Conservation (phyloP, 305 asterid genomes). For the Withania somnifera region DNA sequence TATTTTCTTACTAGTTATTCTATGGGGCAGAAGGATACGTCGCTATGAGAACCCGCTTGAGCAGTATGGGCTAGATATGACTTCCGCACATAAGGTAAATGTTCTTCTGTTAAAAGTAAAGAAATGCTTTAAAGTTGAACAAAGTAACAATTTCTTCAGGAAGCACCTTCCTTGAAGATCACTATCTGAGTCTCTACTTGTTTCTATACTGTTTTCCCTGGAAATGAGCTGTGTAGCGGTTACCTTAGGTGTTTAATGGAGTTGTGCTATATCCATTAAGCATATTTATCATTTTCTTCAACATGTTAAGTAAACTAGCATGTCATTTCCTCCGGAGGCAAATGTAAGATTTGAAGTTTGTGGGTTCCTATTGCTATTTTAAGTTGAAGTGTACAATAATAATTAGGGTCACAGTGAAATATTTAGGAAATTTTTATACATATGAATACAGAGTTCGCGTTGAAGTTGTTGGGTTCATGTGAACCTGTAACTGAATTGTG, state of each 20-base stretch:
- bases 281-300: not conserved
- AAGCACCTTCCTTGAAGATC: not conserved
- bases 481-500: too few species aligned
- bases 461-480: too few species aligned
- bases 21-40: constrained; percentile 92
- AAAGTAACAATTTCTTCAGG: not conserved
- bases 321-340: not conserved
- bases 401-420: too few species aligned
- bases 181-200: not conserved
- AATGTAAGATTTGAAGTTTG: too few species aligned
- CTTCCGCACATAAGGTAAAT: constrained; percentile 55
- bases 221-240: too few species aligned
- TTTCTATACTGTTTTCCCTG: not conserved
- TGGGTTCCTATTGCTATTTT: too few species aligned
- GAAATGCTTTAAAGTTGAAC: not conserved
- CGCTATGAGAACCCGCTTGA: constrained; percentile 65
- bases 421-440: too few species aligned
- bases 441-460: too few species aligned
- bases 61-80: constrained; percentile 77
- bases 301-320: not conserved
- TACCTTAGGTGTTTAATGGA: too few species aligned
- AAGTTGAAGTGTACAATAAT: too few species aligned
- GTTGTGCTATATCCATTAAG: not conserved
- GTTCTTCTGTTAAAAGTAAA: not conserved
- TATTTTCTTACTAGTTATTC: constrained; percentile 47